Percentiles rank a stretch among this genome's conserved stretches.
These are phyloP conservation scores for Bullera alba DNA, from an alignment of 768 basidiomycete species.

Conservation along the genomic window DNA sequence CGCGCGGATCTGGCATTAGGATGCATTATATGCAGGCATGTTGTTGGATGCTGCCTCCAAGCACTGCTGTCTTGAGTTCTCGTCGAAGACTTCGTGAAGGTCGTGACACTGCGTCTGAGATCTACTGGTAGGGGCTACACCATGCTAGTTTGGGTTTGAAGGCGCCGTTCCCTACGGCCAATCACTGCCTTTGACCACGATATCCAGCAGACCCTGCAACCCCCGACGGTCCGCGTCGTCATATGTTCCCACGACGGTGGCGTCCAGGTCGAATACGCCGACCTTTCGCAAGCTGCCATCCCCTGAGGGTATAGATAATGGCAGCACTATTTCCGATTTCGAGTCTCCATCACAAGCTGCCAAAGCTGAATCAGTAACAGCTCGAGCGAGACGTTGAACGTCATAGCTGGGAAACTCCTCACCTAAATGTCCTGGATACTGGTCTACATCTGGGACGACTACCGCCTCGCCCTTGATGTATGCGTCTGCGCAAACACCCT, in stretches of 20 bases:
- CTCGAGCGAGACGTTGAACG: too few relatives aligned
- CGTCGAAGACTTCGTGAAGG: too few relatives aligned
- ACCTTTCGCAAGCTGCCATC: constrained; percentile 28
- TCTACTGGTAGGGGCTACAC: too few relatives aligned
- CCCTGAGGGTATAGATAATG: constrained; percentile 51
- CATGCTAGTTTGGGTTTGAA: too few relatives aligned
- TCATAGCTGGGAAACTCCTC: not conserved
- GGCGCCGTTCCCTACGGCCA: constrained; percentile 11
- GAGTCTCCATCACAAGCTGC: constrained; percentile 77
- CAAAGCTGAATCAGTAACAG: not conserved
- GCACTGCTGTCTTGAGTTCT: too few relatives aligned
- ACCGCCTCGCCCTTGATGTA: constrained; percentile 57
- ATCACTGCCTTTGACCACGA: constrained; percentile 51
- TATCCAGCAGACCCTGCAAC: constrained; percentile 62
- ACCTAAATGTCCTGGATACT: constrained; percentile 82
- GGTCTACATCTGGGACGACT: constrained; percentile 69
- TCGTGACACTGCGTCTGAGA: too few relatives aligned
- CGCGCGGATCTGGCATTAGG: too few relatives aligned
- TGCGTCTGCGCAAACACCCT: constrained; percentile 82
- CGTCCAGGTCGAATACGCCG: constrained; percentile 75
- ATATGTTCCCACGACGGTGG: constrained; percentile 64
- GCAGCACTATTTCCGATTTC: constrained; percentile 81
- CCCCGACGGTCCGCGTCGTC: constrained; percentile 70
- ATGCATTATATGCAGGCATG: too few relatives aligned
- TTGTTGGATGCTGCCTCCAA: too few relatives aligned